Percentiles rank a stretch among this genome's conserved stretches.
phyloP scores from a whole-genome alignment of 441 rosid species.

The Syzygium syzygioides region DNA sequence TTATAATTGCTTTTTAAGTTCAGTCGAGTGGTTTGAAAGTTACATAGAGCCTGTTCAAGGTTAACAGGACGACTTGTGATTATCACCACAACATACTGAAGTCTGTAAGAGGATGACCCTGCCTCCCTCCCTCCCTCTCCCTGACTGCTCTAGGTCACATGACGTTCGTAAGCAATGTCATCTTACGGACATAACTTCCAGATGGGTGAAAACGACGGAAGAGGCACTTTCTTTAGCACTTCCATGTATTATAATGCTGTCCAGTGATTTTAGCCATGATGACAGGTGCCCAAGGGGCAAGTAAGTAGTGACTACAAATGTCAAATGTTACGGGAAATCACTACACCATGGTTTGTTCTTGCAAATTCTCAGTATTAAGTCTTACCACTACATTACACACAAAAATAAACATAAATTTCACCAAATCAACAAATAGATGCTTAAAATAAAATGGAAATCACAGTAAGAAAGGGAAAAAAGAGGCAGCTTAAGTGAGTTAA shows the following conservation, averaged over 20 bases:
- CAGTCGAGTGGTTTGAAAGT: not conserved
- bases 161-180: not conserved
- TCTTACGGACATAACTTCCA: not conserved
- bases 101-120: not conserved
- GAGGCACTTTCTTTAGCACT: not conserved
- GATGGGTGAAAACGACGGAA: not conserved
- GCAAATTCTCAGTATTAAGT: not conserved
- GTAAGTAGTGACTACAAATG: not conserved
- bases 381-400: not conserved
- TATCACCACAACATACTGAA: not conserved
- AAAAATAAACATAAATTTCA: not conserved
- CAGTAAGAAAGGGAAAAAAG: not conserved
- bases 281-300: not conserved
- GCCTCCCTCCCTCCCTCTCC: not conserved
- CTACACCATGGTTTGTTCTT: not conserved
- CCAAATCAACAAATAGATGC: not conserved
- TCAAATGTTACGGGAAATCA: not conserved
- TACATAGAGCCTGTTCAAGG: not conserved
- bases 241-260: not conserved
- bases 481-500: not conserved
- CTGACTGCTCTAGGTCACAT: not conserved
- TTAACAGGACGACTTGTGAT: not conserved
- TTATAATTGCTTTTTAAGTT: not conserved
- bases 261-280: not conserved
- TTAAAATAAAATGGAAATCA: not conserved